phyloP scores from a whole-genome alignment of 2,329 filamentous ascomycete species.

The Aspergillus tanneri region DNA sequence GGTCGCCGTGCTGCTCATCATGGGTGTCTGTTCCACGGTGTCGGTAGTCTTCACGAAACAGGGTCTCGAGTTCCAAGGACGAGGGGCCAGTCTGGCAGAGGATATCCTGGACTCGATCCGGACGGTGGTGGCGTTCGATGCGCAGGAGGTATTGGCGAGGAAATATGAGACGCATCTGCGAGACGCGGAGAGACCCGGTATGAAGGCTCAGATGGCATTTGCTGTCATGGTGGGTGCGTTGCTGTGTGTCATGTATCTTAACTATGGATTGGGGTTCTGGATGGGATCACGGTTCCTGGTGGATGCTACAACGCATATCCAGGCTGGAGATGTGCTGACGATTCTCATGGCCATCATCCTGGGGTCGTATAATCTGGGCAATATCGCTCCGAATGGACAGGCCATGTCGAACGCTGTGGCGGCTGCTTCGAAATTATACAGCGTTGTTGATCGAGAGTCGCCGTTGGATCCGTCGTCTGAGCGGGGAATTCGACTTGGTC shows the following conservation, averaged over 20 bases:
- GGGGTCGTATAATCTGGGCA: conserved; percentile 39
- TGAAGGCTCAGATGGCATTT: conserved; percentile 30
- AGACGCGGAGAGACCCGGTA: conserved; percentile 25
- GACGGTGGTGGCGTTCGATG: conserved; percentile 52
- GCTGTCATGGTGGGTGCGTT: conserved; percentile 31
- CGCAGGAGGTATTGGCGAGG: conserved; percentile 24
- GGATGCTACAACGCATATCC: conserved; percentile 18
- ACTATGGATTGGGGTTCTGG: conserved; percentile 37
- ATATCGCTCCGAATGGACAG: conserved; percentile 43
- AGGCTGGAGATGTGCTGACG: conserved; percentile 28
- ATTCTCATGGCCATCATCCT: conserved; percentile 34
- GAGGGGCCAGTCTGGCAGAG: conserved; percentile 49
- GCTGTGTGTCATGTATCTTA: conserved; percentile 34
- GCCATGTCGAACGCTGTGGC: conserved; percentile 47
- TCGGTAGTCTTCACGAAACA: conserved; percentile 76
- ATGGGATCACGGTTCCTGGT: conserved; percentile 32
- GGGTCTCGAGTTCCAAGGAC: conserved; percentile 71
- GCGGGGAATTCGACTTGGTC: conserved; percentile 24
- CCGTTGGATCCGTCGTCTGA: conserved; percentile 38
- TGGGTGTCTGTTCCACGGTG: conserved; percentile 68
- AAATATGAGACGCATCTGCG: conserved; percentile 30
- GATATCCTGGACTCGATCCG: conserved; percentile 53
- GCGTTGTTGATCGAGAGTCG: conserved; percentile 43
- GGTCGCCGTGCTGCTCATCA: conserved; percentile 69
- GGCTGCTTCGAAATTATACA: conserved; percentile 37